Percentiles rank a stretch among this genome's conserved stretches.
Conservation (phyloP, 2,329 filamentous ascomycete genomes). For the Aspergillus eucalypticola region DNA sequence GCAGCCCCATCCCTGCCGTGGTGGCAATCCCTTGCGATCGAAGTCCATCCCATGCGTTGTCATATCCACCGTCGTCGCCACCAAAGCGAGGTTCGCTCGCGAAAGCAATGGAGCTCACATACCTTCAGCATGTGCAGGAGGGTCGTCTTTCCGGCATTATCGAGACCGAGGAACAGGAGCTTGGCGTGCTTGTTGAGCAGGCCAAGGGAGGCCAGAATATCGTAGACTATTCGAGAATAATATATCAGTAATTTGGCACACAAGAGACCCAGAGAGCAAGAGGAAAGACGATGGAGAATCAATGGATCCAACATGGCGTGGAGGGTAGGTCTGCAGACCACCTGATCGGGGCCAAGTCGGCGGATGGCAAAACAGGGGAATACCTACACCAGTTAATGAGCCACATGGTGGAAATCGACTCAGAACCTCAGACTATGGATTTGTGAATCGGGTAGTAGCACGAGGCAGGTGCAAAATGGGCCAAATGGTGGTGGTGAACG, state of each 20-base stretch:
- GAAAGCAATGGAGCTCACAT: slow-evolving; percentile 34
- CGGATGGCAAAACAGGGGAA: slow-evolving; percentile 6
- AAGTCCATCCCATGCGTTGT: background rate
- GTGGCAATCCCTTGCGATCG: background rate
- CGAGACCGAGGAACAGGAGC: slow-evolving; percentile 87
- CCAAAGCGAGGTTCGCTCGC: background rate
- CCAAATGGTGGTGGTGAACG: slow-evolving; percentile 20
- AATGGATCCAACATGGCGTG: background rate
- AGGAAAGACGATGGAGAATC: background rate
- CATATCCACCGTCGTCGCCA: background rate
- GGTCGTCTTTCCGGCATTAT: slow-evolving; percentile 94
- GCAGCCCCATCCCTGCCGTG: background rate
- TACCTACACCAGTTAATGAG: slow-evolving; percentile 89
- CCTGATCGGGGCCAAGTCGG: slow-evolving; percentile 9
- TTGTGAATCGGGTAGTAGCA: slow-evolving; percentile 3
- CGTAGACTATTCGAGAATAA: slow-evolving; percentile 66
- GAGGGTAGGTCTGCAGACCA: slow-evolving; percentile 11
- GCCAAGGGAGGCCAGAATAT: slow-evolving; percentile 82
- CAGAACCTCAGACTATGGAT: slow-evolving; percentile 9
- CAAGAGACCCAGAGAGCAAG: background rate
- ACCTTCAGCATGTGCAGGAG: slow-evolving; percentile 95
- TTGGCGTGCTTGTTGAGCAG: slow-evolving; percentile 95
- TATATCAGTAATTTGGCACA: background rate
- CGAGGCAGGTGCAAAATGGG: slow-evolving; percentile 1
- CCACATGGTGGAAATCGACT: slow-evolving; percentile 65